These are phyloP conservation scores for Pichia sp. DNA, from an alignment of 1,139 yeast species.

Conservation along the genomic window DNA sequence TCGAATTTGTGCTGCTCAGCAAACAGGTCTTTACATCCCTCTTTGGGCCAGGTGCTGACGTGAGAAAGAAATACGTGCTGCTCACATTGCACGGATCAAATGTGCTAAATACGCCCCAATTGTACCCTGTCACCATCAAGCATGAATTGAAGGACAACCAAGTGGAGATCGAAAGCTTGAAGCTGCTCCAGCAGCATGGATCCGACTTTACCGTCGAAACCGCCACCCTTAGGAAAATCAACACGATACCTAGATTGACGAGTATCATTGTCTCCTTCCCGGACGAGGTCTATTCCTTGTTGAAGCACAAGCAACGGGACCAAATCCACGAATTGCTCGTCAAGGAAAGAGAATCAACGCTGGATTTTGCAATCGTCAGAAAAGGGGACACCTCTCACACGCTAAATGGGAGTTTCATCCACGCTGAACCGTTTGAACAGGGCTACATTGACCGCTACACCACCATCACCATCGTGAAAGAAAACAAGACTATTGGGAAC, in stretches of 20 bases:
- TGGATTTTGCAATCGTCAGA: slow-evolving; percentile 36
- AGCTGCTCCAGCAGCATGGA: slow-evolving; percentile 35
- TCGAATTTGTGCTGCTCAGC: slow-evolving; percentile 22
- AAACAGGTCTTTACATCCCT: slow-evolving; percentile 12
- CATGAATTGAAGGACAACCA: slow-evolving; percentile 29
- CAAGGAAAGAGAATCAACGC: slow-evolving; percentile 36
- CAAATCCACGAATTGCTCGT: slow-evolving; percentile 30
- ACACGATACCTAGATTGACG: slow-evolving; percentile 21
- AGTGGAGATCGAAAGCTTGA: slow-evolving; percentile 40
- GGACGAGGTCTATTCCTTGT: slow-evolving; percentile 38
- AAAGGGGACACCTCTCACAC: slow-evolving; percentile 26
- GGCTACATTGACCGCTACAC: slow-evolving; percentile 49
- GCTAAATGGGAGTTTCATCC: slow-evolving; percentile 49
- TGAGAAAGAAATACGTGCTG: slow-evolving; percentile 17
- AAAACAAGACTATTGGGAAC: background rate
- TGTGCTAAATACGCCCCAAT: slow-evolving; percentile 36
- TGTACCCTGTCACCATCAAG: slow-evolving; percentile 38
- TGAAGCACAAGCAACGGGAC: slow-evolving; percentile 36
- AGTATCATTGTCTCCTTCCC: slow-evolving; percentile 40
- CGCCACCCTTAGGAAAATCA: slow-evolving; percentile 21
- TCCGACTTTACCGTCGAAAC: slow-evolving; percentile 29
- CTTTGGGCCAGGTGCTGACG: slow-evolving; percentile 27
- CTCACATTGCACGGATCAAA: slow-evolving; percentile 43
- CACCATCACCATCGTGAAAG: slow-evolving; percentile 47
- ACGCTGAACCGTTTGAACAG: slow-evolving; percentile 72